Evolutionary conservation across 768 basidiomycete genomes (phyloP).

Genomic region (Zangia roseola): DNA sequence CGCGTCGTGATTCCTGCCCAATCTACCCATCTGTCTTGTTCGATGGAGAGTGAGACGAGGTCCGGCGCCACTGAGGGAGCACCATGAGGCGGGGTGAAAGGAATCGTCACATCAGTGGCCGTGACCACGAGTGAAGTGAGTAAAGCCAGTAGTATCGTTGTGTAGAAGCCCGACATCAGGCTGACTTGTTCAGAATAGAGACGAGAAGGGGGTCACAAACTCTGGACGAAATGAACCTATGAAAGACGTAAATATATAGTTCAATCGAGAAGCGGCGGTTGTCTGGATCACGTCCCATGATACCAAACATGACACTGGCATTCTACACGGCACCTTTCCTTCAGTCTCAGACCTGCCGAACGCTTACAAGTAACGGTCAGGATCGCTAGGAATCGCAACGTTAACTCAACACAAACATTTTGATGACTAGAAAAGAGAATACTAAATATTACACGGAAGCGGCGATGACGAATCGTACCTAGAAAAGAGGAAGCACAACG

Average conservation of each 20-base stretch:
- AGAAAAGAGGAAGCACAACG: too few species aligned
- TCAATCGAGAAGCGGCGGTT: too few species aligned
- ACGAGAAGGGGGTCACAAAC: not conserved
- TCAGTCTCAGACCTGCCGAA: too few species aligned
- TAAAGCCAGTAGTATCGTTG: not conserved
- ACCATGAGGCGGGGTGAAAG: slow-evolving; percentile 34
- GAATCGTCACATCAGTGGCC: slow-evolving; percentile 37
- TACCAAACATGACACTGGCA: too few species aligned
- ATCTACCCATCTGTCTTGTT: slow-evolving; percentile 69
- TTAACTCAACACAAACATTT: too few species aligned
- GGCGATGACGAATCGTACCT: too few species aligned
- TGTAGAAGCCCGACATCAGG: slow-evolving; percentile 4
- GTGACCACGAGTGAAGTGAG: slow-evolving; percentile 2
- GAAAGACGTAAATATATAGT: not conserved
- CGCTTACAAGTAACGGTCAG: too few species aligned
- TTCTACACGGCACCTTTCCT: too few species aligned
- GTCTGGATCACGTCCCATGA: too few species aligned
- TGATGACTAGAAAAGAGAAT: too few species aligned
- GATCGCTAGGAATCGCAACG: too few species aligned
- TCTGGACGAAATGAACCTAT: not conserved
- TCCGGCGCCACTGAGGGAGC: slow-evolving; percentile 43
- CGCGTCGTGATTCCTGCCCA: slow-evolving; percentile 54
- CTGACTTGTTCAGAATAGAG: not conserved
- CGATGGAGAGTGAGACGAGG: slow-evolving; percentile 64
- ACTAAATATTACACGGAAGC: too few species aligned